Evolutionary conservation across 139 green algal genomes (phyloP).

Genomic region (Micractinium sp.): DNA sequence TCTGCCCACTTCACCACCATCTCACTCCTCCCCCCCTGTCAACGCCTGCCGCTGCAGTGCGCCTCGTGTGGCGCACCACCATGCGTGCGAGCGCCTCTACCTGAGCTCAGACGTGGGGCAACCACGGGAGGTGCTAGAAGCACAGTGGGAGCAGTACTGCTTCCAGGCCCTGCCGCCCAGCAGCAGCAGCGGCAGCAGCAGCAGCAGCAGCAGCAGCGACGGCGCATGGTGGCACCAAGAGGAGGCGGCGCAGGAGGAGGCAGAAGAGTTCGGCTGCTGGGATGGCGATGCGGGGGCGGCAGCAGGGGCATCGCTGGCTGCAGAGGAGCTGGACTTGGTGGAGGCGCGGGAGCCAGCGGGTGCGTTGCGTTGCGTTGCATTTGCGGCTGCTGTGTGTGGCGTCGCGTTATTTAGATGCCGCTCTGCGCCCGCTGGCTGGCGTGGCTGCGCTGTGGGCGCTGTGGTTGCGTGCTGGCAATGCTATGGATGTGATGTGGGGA

Average conservation of each 20-base stretch:
- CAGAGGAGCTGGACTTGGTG: background rate
- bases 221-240: background rate
- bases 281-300: too few relatives aligned
- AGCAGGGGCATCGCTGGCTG: too few relatives aligned
- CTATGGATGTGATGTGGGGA: background rate
- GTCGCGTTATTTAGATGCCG: background rate
- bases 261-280: too few relatives aligned
- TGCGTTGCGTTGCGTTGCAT: background rate
- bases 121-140: slow-evolving; percentile 29
- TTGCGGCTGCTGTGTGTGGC: background rate
- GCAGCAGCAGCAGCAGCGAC: background rate
- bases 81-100: slow-evolving; percentile 67
- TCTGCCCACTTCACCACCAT: background rate
- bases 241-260: background rate
- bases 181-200: background rate
- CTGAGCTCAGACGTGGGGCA: slow-evolving; percentile 65
- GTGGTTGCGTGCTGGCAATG: background rate
- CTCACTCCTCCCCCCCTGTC: too few relatives aligned
- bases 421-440: background rate
- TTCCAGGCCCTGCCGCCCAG: slow-evolving; percentile 33
- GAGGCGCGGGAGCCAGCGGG: background rate
- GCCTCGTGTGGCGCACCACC: slow-evolving; percentile 46
- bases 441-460: background rate
- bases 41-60: background rate
- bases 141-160: slow-evolving; percentile 38